Evolutionary conservation across 2,329 filamentous ascomycete genomes (phyloP).

Genomic region (Emmonsiellopsis sp.): DNA sequence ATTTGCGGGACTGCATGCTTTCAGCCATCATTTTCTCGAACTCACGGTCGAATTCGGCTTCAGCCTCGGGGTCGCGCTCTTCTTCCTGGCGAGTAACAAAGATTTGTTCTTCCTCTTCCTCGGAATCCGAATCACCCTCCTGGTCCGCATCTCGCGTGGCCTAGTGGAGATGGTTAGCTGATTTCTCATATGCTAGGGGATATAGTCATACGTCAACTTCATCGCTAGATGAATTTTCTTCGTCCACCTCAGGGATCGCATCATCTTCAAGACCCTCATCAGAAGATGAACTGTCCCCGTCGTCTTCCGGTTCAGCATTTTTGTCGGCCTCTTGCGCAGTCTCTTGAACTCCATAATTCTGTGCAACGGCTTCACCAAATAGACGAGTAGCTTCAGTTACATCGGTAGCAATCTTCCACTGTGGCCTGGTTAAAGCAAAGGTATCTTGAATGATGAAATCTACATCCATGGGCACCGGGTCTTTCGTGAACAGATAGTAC

Average conservation of each 20-base stretch:
- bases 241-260: conserved; percentile 44
- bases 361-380: conserved; percentile 79
- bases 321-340: conserved; percentile 62
- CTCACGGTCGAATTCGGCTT: conserved; percentile 95
- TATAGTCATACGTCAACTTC: conserved; percentile 32
- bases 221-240: conserved; percentile 45
- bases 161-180: conserved; percentile 15
- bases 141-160: conserved; percentile 34
- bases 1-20: conserved; percentile 89
- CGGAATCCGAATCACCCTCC: conserved; percentile 48
- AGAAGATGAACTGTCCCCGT: conserved; percentile 59
- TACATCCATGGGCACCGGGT: conserved; percentile 86
- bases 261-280: conserved; percentile 67
- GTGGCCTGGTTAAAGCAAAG: conserved; percentile 72
- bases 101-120: conserved; percentile 75
- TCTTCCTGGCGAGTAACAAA: conserved; percentile 87
- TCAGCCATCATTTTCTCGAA: conserved; percentile 98
- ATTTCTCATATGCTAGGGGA: background rate
- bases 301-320: conserved; percentile 61
- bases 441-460: conserved; percentile 95
- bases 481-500: conserved; percentile 91
- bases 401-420: conserved; percentile 80
- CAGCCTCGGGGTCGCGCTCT: conserved; percentile 81
- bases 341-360: conserved; percentile 76
- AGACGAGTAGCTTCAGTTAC: conserved; percentile 73